phyloP scores from a whole-genome alignment of 306 rosid genomes.

The Betula pendula region DNA sequence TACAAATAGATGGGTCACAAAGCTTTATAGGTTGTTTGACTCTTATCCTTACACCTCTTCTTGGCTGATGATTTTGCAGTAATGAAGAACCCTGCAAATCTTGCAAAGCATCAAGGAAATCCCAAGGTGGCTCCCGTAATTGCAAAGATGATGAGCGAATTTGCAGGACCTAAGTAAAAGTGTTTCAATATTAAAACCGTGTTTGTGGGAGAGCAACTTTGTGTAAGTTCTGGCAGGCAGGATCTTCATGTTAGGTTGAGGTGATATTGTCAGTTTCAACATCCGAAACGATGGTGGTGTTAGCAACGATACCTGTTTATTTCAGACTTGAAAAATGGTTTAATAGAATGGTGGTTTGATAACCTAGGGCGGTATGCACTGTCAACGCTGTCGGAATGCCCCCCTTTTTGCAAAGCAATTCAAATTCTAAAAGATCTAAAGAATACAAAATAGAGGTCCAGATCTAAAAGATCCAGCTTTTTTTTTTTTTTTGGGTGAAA shows the following conservation, averaged over 20 bases:
- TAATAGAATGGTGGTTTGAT: not conserved
- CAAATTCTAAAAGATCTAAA: no score
- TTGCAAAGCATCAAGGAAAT: slow-evolving; percentile 81
- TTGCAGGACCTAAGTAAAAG: slow-evolving; percentile 59
- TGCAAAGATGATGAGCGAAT: slow-evolving; percentile 89
- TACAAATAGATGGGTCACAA: not conserved
- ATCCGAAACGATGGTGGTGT: not conserved
- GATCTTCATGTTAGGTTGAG: not conserved
- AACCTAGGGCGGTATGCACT: not conserved
- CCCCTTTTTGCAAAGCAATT: no score
- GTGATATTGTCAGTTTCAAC: not conserved
- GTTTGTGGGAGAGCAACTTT: slow-evolving; percentile 11
- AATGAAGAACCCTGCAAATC: slow-evolving; percentile 89
- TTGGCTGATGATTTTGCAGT: slow-evolving; percentile 48
- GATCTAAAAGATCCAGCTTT: no score
- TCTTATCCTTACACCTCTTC: not conserved
- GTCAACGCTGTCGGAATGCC: not conserved
- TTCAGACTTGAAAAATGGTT: not conserved
- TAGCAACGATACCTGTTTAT: not conserved
- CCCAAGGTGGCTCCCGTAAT: slow-evolving; percentile 92
- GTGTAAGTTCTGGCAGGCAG: not conserved
- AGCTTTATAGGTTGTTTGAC: not conserved
- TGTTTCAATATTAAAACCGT: not conserved
- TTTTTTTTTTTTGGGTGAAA: no score
- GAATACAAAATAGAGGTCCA: no score